Conservation (phyloP, 306 rosid species). For the Inga laurina region DNA sequence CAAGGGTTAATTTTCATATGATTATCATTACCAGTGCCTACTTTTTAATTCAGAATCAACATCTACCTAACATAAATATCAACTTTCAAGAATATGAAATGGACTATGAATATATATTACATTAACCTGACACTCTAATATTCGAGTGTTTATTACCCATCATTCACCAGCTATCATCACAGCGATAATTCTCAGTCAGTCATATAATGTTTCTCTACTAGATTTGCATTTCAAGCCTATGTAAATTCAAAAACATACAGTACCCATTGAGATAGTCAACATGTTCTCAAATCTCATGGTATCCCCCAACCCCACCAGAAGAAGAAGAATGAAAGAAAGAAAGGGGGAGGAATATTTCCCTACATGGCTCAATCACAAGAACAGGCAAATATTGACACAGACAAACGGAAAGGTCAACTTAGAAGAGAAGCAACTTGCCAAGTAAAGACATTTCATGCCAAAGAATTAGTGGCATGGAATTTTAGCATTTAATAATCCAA, state of each 20-base stretch:
- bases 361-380: constrained; percentile 13
- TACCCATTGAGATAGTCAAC: not conserved
- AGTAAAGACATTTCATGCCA: constrained; percentile 23
- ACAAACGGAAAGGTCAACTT: constrained; percentile 17
- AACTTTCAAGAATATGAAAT: constrained; percentile 19
- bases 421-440: constrained; percentile 10
- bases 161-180: not conserved
- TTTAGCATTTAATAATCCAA: constrained; percentile 33
- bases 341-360: not conserved
- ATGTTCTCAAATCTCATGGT: not conserved
- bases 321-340: not conserved
- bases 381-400: constrained; percentile 21
- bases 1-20: not conserved
- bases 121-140: not conserved
- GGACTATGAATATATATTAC: not conserved
- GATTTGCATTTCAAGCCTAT: constrained; percentile 17
- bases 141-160: not conserved
- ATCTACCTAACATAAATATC: not conserved
- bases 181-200: not conserved
- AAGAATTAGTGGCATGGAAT: constrained; percentile 12
- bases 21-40: constrained; percentile 3
- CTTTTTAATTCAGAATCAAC: not conserved
- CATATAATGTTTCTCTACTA: constrained; percentile 18
- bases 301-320: not conserved
- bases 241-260: not conserved